Evolutionary conservation across 2,329 filamentous ascomycete species (phyloP).

Genomic region (Ascochyta rabiei): DNA sequence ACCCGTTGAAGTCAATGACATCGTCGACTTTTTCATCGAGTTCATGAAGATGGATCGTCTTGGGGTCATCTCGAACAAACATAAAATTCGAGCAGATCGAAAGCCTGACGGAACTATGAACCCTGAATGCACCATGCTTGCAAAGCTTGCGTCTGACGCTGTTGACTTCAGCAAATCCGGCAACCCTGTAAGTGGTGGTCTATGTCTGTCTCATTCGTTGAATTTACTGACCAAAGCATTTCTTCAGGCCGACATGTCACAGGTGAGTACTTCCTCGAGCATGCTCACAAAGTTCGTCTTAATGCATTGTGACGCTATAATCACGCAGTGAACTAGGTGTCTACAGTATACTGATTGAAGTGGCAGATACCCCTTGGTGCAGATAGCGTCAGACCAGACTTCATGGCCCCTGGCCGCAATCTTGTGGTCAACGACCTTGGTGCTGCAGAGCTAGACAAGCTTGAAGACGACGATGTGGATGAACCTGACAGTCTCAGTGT

Average conservation of each 20-base stretch:
- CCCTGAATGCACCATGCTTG: slow-evolving; percentile 45
- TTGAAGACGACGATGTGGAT: slow-evolving; percentile 42
- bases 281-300: background rate
- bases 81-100: slow-evolving; percentile 51
- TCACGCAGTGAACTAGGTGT: no score
- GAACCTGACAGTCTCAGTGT: slow-evolving; percentile 40
- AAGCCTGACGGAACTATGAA: slow-evolving; percentile 35
- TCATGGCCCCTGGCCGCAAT: slow-evolving; percentile 58
- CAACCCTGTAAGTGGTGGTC: slow-evolving; percentile 16
- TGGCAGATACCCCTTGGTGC: slow-evolving; percentile 20
- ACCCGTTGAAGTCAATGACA: slow-evolving; percentile 66
- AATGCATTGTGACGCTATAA: no score
- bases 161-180: slow-evolving; percentile 43
- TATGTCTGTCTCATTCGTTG: background rate
- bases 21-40: slow-evolving; percentile 78
- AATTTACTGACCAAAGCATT: background rate
- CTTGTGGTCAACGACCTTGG: slow-evolving; percentile 43
- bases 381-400: slow-evolving; percentile 54
- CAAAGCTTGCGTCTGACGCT: slow-evolving; percentile 45
- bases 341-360: background rate
- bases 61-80: slow-evolving; percentile 50
- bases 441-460: slow-evolving; percentile 30
- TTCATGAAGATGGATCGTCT: slow-evolving; percentile 52
- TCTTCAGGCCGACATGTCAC: slow-evolving; percentile 14
- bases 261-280: background rate